Base-by-base conservation (phyloP, 345 rosid genomes). In the Excoecaria agallocha region DNA sequence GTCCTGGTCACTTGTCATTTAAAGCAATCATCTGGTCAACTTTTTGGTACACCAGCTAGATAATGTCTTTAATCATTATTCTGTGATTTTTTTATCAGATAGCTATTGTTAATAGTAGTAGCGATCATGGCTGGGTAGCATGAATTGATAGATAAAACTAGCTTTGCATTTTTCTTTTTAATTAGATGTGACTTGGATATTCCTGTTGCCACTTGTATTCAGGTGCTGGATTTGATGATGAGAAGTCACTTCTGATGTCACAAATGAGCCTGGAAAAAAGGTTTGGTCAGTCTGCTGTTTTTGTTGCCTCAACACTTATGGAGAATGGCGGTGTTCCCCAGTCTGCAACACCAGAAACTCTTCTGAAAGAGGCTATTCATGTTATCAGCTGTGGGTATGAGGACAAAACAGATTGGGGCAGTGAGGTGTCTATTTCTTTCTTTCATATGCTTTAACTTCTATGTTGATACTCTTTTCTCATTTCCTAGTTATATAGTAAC, bases 221-320 rank as follows among this genome's bases (percentile, higher is more conserved):
- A 93, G 98, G 98, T 83, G 91, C 93, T 78, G 98, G 97, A 64
- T 90, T 94, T 85, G 97, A 92, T 84, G 98, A 94, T 82, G 98
- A 94, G 79, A 94, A 94, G 85, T 85, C 97, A 20, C 83, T 92
- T 25, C 83, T 92, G 54, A 92, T 94, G 98, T 92, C 98, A 0
- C 97, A 94, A 87, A 90, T 85, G 98, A 92, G 91, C 83, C 85
- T 94, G 76, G 98, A 92, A 85, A 87, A 92, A 78, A 90, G 97
- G 51, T 94, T 94, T 77, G 96, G 98, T 64, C 97, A 92, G 66
- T 94, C 98, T 75, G 85, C 94, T 69, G 97, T 90, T 77, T 92
- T 94, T 79, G 94, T 94, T 84, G 98, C 94, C 68, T 94, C 98
- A 20, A 90, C 97, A 4, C 88, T 90, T 22, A 94, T 90, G 98